phyloP scores from a whole-genome alignment of 192 early-diverging fungal genomes.

The Entophlyctis luteolus region DNA sequence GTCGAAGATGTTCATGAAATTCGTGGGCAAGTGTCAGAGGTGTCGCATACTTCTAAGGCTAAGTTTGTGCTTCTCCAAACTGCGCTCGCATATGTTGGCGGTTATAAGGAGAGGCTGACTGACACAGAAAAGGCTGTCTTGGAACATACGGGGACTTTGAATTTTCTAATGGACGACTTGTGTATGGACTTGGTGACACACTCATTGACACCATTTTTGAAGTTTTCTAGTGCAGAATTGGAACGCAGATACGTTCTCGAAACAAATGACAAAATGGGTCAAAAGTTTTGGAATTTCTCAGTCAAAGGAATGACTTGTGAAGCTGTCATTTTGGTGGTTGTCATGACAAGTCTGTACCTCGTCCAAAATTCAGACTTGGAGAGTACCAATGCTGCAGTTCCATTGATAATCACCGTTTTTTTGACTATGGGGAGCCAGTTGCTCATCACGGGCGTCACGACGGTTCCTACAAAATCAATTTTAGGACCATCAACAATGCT shows the following conservation, averaged over 20 bases:
- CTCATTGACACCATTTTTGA: slow-evolving; percentile 12
- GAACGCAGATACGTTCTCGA: slow-evolving; percentile 16
- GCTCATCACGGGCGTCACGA: slow-evolving; percentile 2
- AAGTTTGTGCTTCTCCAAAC: slow-evolving; percentile 8
- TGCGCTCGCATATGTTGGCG: slow-evolving; percentile 12
- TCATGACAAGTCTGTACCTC: slow-evolving; percentile 10
- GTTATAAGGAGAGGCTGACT: slow-evolving; percentile 9
- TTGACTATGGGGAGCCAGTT: slow-evolving; percentile 16
- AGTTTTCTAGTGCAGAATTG: slow-evolving; percentile 8
- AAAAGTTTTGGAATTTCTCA: slow-evolving; percentile 15
- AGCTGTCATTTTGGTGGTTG: slow-evolving; percentile 2
- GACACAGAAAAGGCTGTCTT: slow-evolving; percentile 4
- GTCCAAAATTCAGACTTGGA: neutral
- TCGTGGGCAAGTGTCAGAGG: neutral
- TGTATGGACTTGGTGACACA: slow-evolving; percentile 12
- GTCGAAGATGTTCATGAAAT: too few species aligned
- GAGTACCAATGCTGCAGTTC: neutral
- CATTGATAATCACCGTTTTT: slow-evolving; percentile 1
- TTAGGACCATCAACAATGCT: neutral
- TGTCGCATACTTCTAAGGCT: neutral
- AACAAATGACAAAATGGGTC: neutral
- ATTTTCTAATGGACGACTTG: slow-evolving; percentile 8
- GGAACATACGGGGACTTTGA: slow-evolving; percentile 12
- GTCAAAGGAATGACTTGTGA: slow-evolving; percentile 25
- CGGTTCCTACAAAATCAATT: neutral